Evolutionary conservation across 2,329 filamentous ascomycete species (phyloP).

Genomic region (Monosporascus sp.): DNA sequence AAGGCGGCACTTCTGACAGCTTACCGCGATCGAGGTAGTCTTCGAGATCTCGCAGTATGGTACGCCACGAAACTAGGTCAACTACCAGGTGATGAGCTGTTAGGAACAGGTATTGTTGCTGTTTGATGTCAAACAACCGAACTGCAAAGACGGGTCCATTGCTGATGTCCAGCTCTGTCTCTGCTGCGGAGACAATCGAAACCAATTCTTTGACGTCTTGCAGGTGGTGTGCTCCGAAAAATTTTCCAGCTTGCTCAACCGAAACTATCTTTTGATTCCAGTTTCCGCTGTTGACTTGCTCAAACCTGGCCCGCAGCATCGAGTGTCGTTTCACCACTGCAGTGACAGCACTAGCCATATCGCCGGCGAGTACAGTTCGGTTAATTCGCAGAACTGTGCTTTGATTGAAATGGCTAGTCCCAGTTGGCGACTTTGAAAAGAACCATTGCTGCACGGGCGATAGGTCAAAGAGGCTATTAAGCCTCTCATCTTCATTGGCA

Average conservation of each 20-base stretch:
- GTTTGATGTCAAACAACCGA: background rate
- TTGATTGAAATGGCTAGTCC: background rate
- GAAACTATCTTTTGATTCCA: background rate
- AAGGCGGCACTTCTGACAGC: background rate
- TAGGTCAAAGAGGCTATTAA: background rate
- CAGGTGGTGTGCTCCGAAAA: background rate
- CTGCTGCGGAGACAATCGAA: background rate
- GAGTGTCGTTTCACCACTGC: background rate
- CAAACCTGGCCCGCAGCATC: background rate
- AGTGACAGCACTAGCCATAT: background rate
- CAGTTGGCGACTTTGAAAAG: background rate
- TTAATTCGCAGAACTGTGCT: background rate
- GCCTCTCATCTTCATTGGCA: background rate
- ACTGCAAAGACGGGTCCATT: background rate
- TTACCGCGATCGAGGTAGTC: background rate
- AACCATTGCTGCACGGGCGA: background rate
- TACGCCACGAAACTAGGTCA: background rate
- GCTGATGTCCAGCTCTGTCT: background rate
- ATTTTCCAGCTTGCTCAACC: background rate
- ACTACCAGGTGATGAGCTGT: background rate
- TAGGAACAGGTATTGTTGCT: background rate
- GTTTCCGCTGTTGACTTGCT: background rate
- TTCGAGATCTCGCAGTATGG: background rate
- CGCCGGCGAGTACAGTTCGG: background rate
- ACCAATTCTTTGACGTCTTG: background rate